Evolutionary conservation across 164 flowering plant genomes (phyloP).

Genomic region (Akebia trifoliata): DNA sequence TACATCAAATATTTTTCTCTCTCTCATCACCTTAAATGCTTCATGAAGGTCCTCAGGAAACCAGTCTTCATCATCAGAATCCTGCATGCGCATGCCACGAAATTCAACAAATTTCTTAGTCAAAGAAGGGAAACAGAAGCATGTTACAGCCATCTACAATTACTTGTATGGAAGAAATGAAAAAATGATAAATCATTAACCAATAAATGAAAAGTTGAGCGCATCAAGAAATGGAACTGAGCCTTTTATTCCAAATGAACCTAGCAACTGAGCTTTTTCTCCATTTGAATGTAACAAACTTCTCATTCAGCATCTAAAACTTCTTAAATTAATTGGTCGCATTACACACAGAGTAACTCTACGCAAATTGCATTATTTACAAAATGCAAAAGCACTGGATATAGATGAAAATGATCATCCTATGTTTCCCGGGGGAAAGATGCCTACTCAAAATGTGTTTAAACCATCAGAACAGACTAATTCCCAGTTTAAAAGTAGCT

Average conservation of each 20-base stretch:
- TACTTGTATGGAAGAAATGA: not conserved
- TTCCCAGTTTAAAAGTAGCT: not conserved
- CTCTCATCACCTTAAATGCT: conserved; percentile 79
- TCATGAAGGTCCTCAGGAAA: conserved; percentile 73
- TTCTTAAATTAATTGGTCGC: not conserved
- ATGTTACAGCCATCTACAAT: not conserved
- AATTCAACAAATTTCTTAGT: not conserved
- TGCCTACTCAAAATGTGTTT: not conserved
- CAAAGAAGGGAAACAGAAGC: not conserved
- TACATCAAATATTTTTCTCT: conserved; percentile 75
- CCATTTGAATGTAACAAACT: not conserved
- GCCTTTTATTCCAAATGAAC: too few relatives aligned
- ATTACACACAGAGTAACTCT: not conserved
- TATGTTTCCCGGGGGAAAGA: not conserved
- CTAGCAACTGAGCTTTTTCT: too few relatives aligned
- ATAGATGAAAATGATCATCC: not conserved
- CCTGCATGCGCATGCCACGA: conserved; percentile 34
- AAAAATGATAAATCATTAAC: not conserved
- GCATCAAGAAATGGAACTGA: too few relatives aligned
- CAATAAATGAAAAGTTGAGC: too few relatives aligned
- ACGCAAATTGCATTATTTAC: not conserved
- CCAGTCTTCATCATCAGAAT: conserved; percentile 87
- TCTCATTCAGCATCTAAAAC: not conserved
- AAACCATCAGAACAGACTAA: not conserved
- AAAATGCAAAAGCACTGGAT: not conserved